Conservation (phyloP, 1,284 basidiomycete species). For the Rhodotorula sp. region DNA sequence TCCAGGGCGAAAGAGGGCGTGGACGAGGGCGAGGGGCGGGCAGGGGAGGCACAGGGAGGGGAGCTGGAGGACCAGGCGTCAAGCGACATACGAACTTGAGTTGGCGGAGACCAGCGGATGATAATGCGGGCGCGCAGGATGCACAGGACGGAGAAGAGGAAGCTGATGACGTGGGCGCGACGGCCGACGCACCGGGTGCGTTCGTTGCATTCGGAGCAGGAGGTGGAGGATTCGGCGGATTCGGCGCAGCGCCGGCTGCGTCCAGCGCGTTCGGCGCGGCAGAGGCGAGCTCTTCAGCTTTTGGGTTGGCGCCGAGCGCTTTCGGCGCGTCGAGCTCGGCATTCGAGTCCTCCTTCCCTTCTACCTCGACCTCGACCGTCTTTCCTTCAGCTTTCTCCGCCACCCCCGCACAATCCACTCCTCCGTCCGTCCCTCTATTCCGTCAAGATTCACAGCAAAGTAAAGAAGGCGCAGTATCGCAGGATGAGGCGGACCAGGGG, state of each 20-base stretch:
- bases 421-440: background rate
- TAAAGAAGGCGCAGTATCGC: background rate
- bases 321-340: background rate
- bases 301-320: background rate
- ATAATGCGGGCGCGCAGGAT: background rate
- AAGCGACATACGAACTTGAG: conserved; percentile 11
- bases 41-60: background rate
- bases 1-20: background rate
- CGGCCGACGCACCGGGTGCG: background rate
- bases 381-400: conserved; percentile 1
- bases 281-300: background rate
- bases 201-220: background rate
- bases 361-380: background rate
- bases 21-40: background rate
- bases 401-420: background rate
- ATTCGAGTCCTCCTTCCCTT: conserved; percentile 1
- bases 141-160: background rate
- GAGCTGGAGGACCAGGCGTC: conserved; percentile 2
- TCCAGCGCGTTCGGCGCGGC: conserved; percentile 4
- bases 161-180: background rate
- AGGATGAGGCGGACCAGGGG: background rate
- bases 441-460: background rate
- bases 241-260: background rate
- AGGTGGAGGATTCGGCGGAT: conserved; percentile 13
- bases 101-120: conserved; percentile 12